A percentile compares a stretch with the other conserved stretches of the same genome.
phyloP scores from a whole-genome alignment of 1,284 basidiomycete genomes.

The Caloboletus inedulis region DNA sequence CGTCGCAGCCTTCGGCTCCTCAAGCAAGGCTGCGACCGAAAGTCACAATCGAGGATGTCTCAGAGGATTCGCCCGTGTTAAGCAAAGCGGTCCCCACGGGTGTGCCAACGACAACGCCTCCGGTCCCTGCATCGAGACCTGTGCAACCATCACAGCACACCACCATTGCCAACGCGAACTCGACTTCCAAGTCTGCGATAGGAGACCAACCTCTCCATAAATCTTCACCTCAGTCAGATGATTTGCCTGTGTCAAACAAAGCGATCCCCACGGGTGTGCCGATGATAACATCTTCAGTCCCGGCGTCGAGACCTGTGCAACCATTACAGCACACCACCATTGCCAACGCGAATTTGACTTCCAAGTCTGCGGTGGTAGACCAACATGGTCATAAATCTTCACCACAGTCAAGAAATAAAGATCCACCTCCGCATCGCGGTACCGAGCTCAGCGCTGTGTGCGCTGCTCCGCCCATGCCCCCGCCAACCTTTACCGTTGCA shows the following conservation, averaged over 20 bases:
- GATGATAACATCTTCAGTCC: constrained; percentile 3
- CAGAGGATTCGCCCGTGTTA: constrained; percentile 22
- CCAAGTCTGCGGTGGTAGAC: constrained; percentile 9
- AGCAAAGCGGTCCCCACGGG: constrained; percentile 11
- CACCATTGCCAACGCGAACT: neutral
- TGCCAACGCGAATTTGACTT: constrained; percentile 1
- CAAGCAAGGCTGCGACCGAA: constrained; percentile 22
- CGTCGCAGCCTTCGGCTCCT: constrained; percentile 11
- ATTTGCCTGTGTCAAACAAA: neutral
- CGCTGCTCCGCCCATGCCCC: constrained; percentile 21
- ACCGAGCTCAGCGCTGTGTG: constrained; percentile 7
- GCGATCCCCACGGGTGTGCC: neutral
- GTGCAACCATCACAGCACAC: constrained; percentile 14
- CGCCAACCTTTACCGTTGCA: constrained; percentile 7
- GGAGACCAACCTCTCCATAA: constrained; percentile 14
- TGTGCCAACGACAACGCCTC: constrained; percentile 1
- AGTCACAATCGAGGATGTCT: constrained; percentile 31
- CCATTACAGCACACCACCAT: constrained; percentile 9
- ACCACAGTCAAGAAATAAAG: constrained; percentile 25
- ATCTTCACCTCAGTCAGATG: constrained; percentile 20
- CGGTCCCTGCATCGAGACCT: constrained; percentile 6
- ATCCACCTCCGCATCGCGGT: constrained; percentile 14
- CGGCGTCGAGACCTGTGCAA: constrained; percentile 10
- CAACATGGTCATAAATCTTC: constrained; percentile 19
- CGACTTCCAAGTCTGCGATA: constrained; percentile 5